phyloP scores from a whole-genome alignment of 805 yeast genomes.

The Candida ficus region DNA sequence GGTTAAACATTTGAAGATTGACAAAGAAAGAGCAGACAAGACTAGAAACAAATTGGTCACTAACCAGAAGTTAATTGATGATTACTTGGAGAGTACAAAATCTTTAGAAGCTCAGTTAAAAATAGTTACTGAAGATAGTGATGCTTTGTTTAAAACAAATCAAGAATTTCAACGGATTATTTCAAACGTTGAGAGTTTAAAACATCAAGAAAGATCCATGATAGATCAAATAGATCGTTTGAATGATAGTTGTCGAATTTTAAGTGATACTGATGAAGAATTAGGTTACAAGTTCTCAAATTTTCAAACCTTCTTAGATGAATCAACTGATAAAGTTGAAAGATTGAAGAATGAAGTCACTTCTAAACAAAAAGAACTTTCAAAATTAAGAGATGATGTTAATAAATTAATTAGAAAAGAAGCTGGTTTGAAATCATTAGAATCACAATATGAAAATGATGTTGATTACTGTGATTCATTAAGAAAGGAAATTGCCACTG shows the following conservation, averaged over 20 bases:
- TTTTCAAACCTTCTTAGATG: slow-evolving; percentile 31
- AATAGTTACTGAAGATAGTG: slow-evolving; percentile 51
- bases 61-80: slow-evolving; percentile 39
- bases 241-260: slow-evolving; percentile 36
- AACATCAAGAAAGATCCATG: slow-evolving; percentile 40
- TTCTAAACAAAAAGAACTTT: slow-evolving; percentile 21
- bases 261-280: slow-evolving; percentile 40
- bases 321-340: slow-evolving; percentile 27
- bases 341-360: slow-evolving; percentile 22
- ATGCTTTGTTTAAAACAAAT: slow-evolving; percentile 62
- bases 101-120: slow-evolving; percentile 45
- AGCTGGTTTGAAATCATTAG: slow-evolving; percentile 51
- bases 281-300: slow-evolving; percentile 36
- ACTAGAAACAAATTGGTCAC: slow-evolving; percentile 43
- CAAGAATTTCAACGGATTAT: slow-evolving; percentile 76
- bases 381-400: slow-evolving; percentile 27
- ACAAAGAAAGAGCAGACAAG: slow-evolving; percentile 64
- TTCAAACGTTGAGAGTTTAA: slow-evolving; percentile 54
- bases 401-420: slow-evolving; percentile 39
- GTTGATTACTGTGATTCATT: slow-evolving; percentile 12
- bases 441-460: slow-evolving; percentile 28
- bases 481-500: slow-evolving; percentile 9
- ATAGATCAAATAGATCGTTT: slow-evolving; percentile 49
- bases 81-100: slow-evolving; percentile 43
- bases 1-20: slow-evolving; percentile 70